Evolutionary conservation across 805 yeast species (phyloP).

Genomic region (Teunomyces tritomae): DNA sequence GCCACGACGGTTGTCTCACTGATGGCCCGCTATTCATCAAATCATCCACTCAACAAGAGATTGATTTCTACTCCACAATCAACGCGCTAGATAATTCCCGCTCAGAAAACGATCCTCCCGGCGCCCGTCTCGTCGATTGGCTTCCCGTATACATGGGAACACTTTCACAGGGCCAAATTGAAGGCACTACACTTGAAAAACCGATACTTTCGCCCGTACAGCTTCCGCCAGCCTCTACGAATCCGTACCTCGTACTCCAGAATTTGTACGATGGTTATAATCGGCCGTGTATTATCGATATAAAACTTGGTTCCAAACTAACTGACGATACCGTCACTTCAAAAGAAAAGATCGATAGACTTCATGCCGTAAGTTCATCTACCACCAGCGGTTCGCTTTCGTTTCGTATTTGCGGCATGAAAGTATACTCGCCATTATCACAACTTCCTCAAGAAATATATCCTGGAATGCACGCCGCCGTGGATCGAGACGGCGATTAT

Average conservation of each 20-base stretch:
- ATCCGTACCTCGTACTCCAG: slow-evolving; percentile 60
- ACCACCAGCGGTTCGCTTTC: slow-evolving; percentile 83
- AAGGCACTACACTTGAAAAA: background rate
- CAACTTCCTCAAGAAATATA: slow-evolving; percentile 1
- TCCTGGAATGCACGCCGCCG: slow-evolving; percentile 9
- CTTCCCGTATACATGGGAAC: slow-evolving; percentile 66
- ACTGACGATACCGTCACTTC: slow-evolving; percentile 59
- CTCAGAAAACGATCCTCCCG: slow-evolving; percentile 21
- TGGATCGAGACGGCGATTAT: slow-evolving; percentile 36
- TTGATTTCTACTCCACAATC: slow-evolving; percentile 61
- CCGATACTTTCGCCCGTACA: background rate
- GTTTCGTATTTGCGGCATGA: slow-evolving; percentile 89
- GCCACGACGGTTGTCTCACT: slow-evolving; percentile 78
- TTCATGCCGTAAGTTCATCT: slow-evolving; percentile 56
- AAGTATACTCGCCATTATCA: slow-evolving; percentile 32
- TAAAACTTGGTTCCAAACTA: slow-evolving; percentile 72
- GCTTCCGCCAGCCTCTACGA: background rate
- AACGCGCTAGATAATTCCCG: background rate
- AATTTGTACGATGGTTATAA: slow-evolving; percentile 62
- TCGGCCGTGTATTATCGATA: slow-evolving; percentile 74
- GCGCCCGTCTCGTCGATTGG: slow-evolving; percentile 48
- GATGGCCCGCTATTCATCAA: slow-evolving; percentile 74
- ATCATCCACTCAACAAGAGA: slow-evolving; percentile 60
- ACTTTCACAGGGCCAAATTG: slow-evolving; percentile 42
- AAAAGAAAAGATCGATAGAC: slow-evolving; percentile 58